These are phyloP conservation scores for Argentina anserina DNA, from an alignment of 306 rosid genomes.

Conservation along the genomic window DNA sequence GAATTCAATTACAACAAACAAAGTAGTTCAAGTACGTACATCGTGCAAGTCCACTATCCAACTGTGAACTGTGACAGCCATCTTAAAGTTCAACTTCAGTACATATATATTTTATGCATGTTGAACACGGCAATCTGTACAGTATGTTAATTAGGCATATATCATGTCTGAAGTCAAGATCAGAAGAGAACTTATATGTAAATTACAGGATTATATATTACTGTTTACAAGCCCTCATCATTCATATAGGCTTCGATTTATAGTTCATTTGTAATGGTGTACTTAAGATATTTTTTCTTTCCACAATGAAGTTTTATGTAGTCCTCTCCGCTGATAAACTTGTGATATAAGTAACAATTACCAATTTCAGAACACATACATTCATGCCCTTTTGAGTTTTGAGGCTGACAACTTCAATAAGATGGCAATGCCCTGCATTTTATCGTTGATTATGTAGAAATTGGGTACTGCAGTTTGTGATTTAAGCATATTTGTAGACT, in stretches of 20 bases:
- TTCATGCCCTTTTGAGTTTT: background rate
- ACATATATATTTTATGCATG: conserved; percentile 4
- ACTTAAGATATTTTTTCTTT: background rate
- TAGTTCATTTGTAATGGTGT: background rate
- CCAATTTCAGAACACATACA: background rate
- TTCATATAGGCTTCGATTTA: background rate
- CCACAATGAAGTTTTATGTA: background rate
- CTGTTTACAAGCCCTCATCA: background rate
- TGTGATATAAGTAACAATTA: background rate
- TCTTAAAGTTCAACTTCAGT: background rate
- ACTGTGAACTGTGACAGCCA: background rate
- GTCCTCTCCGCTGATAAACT: background rate
- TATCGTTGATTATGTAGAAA: background rate
- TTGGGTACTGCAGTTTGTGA: background rate
- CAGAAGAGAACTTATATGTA: conserved; percentile 1
- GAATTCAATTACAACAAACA: background rate
- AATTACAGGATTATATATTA: background rate
- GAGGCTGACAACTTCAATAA: background rate
- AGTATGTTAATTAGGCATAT: background rate
- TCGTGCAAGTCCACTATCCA: background rate
- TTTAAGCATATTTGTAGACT: background rate
- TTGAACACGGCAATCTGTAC: background rate
- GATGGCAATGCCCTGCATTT: background rate
- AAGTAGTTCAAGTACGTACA: conserved; percentile 5
- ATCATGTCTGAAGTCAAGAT: background rate